Base-by-base conservation (phyloP, 805 yeast species). In the Lipomyces mesembrius region DNA sequence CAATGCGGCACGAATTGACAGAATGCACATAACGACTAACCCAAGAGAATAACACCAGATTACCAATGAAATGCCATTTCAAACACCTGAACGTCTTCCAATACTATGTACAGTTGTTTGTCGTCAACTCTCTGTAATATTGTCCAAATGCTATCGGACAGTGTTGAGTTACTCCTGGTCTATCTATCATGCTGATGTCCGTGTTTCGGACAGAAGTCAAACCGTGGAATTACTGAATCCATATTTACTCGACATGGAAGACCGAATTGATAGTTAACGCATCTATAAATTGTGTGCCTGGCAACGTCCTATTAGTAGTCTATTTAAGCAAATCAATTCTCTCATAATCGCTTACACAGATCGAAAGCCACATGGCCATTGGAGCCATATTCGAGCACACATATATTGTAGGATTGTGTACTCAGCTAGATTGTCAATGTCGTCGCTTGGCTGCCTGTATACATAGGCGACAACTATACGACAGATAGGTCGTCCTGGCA, bases 321-420 rank as follows among this genome's bases (percentile, higher is more conserved):
- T 5, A 6, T 29, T 29, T 5, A 29, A 29, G 7, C 32, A 29
- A 29, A 29, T 29, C 32, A 29, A 29, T 5, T 29, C 32, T 29
- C 27, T 22, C 11, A 49, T 25, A 25, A 14, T 7, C n/a, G 35
- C 59, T 35, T 25, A 57, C 59, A 37, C 22, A 35, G 59, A 32
- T 57, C 59, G 59, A 57, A 57, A 57, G 35, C 51, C 49, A 57
- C 59, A 57, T 5, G 59, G 59, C 59, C 59, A 57, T 20, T n/a
- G 32, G 17, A n/a, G 39, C 59, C 59, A 57, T 27, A 34, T 34
- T 55, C 46, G 12, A 57, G 53, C 53, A 11, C 53, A 49, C 53
- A 49, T 49, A 49, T 49, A 49, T 49, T 49, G 20, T 49, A 22
- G 53, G 27, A 2, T 37, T 37, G 17, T 37, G 7, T 5, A 0